These are phyloP conservation scores for Tieghemiomyces parasiticus DNA, from an alignment of 192 early-diverging fungal species.

Conservation along the genomic window DNA sequence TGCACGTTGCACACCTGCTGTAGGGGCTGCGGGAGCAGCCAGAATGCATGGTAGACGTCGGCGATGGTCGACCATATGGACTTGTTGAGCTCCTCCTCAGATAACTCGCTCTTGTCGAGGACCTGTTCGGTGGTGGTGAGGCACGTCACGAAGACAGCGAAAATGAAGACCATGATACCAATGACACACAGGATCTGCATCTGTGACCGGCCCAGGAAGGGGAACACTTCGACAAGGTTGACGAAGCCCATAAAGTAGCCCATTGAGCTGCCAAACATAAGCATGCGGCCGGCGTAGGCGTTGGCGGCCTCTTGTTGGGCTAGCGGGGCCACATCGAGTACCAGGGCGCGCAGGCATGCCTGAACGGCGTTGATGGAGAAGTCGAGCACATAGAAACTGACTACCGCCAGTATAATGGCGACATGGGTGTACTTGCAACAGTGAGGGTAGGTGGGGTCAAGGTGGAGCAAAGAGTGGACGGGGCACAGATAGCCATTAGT, in stretches of 20 bases:
- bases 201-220: slow-evolving; percentile 54
- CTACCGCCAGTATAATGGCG: slow-evolving; percentile 55
- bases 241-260: slow-evolving; percentile 81
- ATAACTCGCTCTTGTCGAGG: not conserved
- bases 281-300: slow-evolving; percentile 77
- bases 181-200: slow-evolving; percentile 67
- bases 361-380: slow-evolving; percentile 86
- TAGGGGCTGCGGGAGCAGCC: slow-evolving; percentile 49
- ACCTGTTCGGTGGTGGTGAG: slow-evolving; percentile 36
- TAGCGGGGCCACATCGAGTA: slow-evolving; percentile 68
- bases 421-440: not conserved
- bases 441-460: too few species aligned
- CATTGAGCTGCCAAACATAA: slow-evolving; percentile 60
- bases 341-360: slow-evolving; percentile 66
- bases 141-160: slow-evolving; percentile 50
- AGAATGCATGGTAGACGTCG: slow-evolving; percentile 21
- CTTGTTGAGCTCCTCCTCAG: not conserved
- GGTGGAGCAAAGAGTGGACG: too few species aligned
- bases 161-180: slow-evolving; percentile 43
- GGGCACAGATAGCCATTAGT: too few species aligned
- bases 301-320: slow-evolving; percentile 69
- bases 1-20: slow-evolving; percentile 74
- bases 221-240: slow-evolving; percentile 51
- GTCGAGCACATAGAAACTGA: slow-evolving; percentile 80
- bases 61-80: not conserved